Evolutionary conservation across 805 yeast species (phyloP), one percentile per base, ranked within the genome.

Genomic region (Blastobotrys robertii): DNA sequence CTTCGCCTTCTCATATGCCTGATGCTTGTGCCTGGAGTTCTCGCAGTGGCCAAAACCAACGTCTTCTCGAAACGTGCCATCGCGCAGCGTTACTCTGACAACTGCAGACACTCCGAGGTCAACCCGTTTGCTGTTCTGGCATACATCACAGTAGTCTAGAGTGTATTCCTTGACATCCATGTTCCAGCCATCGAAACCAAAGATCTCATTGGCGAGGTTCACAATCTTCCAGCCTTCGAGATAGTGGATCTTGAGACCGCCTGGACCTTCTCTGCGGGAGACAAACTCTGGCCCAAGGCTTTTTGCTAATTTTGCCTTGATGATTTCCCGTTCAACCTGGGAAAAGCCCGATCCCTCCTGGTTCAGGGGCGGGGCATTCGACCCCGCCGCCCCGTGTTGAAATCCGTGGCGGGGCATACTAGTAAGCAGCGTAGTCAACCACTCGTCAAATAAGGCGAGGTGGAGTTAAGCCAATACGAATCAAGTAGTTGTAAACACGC

Each of bases 31-130:
- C 14, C 50, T 43, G 4, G 53, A 57, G 45, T 79, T 80, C 30
- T 79, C 84, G 15, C 76, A 73, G 40, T 72, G 74, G 4, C 94
- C 95, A 48, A 75, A 73, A 0, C 96, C 96, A 15, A 74, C 69
- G 46, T 81, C 83, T 54, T 82, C 92, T 43, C 80, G 86, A 55
- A 67, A 82, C 0, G 95, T 78, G 1, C 96, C 96, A 57, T 84
- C 94, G 52, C 74, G 75, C 33, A 88, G 66, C 0, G 82, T 76
- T 2, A 88, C 76, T 19, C 90, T 67, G 2, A 87, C 83, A 7
- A 58, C 57, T 2, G 70, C 68, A 3, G 55, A 45, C 38, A 57
- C 41, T 3, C 57, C 56, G 11, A 54, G 38, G 9, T 42, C 39
- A 35, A 51, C 37, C 13, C 50, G 41, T 4, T 51, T 51, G 4